Conservation (phyloP, 345 rosid genomes). For the Aquilaria malaccensis region DNA sequence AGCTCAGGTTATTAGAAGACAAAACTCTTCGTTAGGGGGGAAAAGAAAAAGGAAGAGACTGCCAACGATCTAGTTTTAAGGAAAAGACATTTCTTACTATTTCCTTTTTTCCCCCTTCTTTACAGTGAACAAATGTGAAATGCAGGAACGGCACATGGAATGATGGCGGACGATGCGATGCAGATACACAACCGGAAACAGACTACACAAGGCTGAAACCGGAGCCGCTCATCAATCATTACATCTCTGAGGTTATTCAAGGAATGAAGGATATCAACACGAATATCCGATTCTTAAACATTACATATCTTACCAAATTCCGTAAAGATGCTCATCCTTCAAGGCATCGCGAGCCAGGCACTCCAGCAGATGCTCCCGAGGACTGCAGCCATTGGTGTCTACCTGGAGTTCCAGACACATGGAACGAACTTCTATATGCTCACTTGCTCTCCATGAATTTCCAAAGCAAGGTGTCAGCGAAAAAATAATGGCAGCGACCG, state of each 20-base stretch:
- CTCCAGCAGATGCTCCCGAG: constrained; percentile 57
- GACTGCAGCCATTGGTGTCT: constrained; percentile 97
- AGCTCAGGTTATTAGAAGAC: background rate
- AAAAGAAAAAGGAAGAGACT: too few species aligned
- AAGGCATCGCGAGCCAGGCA: constrained; percentile 56
- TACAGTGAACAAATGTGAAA: background rate
- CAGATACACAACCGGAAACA: constrained; percentile 48
- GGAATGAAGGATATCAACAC: constrained; percentile 31
- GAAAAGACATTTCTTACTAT: background rate
- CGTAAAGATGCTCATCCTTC: constrained; percentile 82
- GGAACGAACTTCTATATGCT: constrained; percentile 84
- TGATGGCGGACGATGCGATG: constrained; percentile 60
- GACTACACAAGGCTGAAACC: constrained; percentile 32
- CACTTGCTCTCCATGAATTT: constrained; percentile 48
- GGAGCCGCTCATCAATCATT: constrained; percentile 45
- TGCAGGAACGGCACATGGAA: constrained; percentile 77
- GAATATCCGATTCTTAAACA: constrained; percentile 58
- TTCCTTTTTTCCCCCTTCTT: background rate
- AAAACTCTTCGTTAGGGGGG: background rate
- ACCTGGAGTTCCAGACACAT: constrained; percentile 81
- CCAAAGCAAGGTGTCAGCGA: constrained; percentile 20
- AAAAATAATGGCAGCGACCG: background rate
- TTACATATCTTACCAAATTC: constrained; percentile 61
- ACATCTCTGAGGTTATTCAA: constrained; percentile 39
- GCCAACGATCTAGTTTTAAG: background rate